These are phyloP conservation scores for Urtica urens DNA, from an alignment of 306 rosid species.

Conservation along the genomic window DNA sequence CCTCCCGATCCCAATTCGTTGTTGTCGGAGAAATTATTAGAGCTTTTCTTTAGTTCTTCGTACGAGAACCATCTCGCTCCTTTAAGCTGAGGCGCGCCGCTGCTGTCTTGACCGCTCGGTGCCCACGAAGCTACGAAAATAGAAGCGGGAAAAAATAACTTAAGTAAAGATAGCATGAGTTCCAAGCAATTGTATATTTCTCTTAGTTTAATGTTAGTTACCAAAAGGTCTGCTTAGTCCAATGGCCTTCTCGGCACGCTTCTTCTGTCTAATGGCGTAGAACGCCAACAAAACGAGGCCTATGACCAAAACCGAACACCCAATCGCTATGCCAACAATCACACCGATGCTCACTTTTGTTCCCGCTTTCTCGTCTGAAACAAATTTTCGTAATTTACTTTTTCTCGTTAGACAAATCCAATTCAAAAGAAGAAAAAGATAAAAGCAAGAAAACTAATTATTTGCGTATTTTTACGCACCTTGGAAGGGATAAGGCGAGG, in stretches of 20 bases:
- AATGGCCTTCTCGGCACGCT: slow-evolving; percentile 86
- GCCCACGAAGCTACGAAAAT: slow-evolving; percentile 99
- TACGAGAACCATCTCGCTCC: slow-evolving; percentile 97
- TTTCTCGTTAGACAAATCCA: slow-evolving; percentile 11
- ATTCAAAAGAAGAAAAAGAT: too few species aligned
- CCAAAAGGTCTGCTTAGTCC: slow-evolving; percentile 83
- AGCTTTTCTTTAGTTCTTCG: slow-evolving; percentile 76
- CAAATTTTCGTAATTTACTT: not conserved
- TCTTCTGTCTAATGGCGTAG: slow-evolving; percentile 78
- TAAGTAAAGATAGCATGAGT: slow-evolving; percentile 7
- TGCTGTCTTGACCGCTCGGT: slow-evolving; percentile 83
- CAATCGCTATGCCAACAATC: slow-evolving; percentile 43
- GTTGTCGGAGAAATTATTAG: slow-evolving; percentile 55
- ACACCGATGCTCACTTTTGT: slow-evolving; percentile 35
- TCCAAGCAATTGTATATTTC: not conserved
- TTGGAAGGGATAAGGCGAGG: slow-evolving; percentile 56
- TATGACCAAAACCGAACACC: slow-evolving; percentile 45
- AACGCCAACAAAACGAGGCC: slow-evolving; percentile 50
- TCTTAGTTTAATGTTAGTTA: too few species aligned
- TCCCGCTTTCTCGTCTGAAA: slow-evolving; percentile 33
- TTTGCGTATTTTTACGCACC: slow-evolving; percentile 34
- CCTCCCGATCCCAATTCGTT: slow-evolving; percentile 86
- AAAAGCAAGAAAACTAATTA: not conserved
- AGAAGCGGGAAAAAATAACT: slow-evolving; percentile 13
- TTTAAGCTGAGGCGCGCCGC: slow-evolving; percentile 91